Base-by-base conservation (phyloP, 176 grass and related monocot genomes). In the Carex myosuroides region DNA sequence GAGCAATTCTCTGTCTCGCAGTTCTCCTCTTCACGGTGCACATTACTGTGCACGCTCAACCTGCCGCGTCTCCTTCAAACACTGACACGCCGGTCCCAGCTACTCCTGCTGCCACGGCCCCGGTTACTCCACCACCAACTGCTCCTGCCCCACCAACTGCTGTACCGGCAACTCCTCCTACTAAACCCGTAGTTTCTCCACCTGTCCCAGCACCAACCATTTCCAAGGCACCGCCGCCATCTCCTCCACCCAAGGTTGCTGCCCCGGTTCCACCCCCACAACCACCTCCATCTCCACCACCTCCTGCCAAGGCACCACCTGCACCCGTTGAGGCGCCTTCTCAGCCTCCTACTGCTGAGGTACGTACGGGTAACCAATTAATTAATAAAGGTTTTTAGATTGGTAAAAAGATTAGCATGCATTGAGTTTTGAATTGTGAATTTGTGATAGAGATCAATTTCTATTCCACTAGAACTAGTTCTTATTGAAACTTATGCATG, bases 41-140 rank as follows among this genome's bases (percentile, higher is more conserved):
- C 10, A 50, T 2, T 11, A 60, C 66, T 1, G 74, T 81, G 16
- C 44, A 21, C 20, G 69, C 76, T 26, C 75, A 80, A 57, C 30
- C 67, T 6, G 77, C 85, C 5, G 60, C 77, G n/a, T 13, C 79
- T 74, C 85, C 76, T 9, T 68, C 85, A 48, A 79, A 4, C 85
- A 81, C 71, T 35, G 30, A 20, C 50, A 53, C 57, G 8, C 48
- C 52, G 8, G 77, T n/a, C 16, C 56, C n/a, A 1, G 11, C 75
- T 29, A 81, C 42, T 66, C 73, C 84, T 10, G n/a, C 71, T 60
- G 54, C 55, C 71, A 37, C 57, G 1, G 13, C 39, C 7, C 35
- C 32, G 3, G 21, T 10, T 17, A 12, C 72, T 46, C 55, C 22
- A 46, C 62, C 75, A 17, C 62, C 75, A 17, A n/a, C n/a, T n/a